Evolutionary conservation across 148 eudicot species (phyloP).

Genomic region (Rhododendron molle): DNA sequence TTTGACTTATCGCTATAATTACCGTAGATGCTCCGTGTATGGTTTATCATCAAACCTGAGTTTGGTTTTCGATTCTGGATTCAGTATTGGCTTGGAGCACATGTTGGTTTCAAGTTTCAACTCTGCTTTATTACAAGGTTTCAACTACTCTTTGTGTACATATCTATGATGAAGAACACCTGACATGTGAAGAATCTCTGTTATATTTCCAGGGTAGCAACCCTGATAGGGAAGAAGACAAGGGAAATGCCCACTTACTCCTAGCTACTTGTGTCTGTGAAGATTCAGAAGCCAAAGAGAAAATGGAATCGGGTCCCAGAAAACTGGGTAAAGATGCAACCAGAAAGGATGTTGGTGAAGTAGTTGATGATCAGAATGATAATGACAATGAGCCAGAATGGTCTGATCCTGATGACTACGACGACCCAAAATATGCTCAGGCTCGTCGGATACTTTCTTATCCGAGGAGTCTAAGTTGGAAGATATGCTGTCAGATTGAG

Average conservation of each 20-base stretch:
- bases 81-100: not conserved
- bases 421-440: slow-evolving; percentile 20
- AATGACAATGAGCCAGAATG: slow-evolving; percentile 54
- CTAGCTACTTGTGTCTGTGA: slow-evolving; percentile 93
- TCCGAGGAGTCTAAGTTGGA: slow-evolving; percentile 85
- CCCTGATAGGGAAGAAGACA: slow-evolving; percentile 89
- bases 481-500: slow-evolving; percentile 76
- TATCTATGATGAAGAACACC: not conserved
- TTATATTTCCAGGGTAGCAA: slow-evolving; percentile 50
- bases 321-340: slow-evolving; percentile 34
- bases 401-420: slow-evolving; percentile 73
- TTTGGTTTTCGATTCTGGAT: not conserved
- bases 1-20: too few relatives aligned
- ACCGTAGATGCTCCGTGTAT: too few relatives aligned
- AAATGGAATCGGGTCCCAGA: slow-evolving; percentile 32
- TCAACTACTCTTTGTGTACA: not conserved
- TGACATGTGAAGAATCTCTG: not conserved
- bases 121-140: not conserved
- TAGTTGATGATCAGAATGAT: slow-evolving; percentile 39
- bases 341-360: slow-evolving; percentile 39
- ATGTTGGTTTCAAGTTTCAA: not conserved
- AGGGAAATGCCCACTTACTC: slow-evolving; percentile 95
- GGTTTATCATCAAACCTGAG: not conserved
- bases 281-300: slow-evolving; percentile 54
- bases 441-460: slow-evolving; percentile 11